phyloP scores from a whole-genome alignment of 1,139 yeast species.

The Komagataea norvegica region DNA sequence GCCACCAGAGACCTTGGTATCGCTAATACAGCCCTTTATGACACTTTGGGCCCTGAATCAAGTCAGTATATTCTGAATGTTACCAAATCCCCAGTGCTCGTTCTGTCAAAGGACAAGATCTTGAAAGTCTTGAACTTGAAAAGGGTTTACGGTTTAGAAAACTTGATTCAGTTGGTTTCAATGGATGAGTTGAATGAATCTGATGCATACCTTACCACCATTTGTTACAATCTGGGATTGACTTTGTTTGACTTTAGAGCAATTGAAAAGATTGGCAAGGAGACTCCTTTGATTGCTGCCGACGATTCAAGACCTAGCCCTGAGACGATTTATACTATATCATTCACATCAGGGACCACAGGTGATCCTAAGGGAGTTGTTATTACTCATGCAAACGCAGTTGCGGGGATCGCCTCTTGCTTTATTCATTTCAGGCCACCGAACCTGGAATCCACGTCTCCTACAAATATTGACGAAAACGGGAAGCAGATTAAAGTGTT shows the following conservation, averaged over 20 bases:
- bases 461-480: constrained; percentile 10
- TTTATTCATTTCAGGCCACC: constrained; percentile 12
- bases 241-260: constrained; percentile 38
- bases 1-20: constrained; percentile 50
- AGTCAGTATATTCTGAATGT: constrained; percentile 51
- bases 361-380: constrained; percentile 40
- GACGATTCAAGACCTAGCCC: constrained; percentile 42
- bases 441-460: constrained; percentile 5
- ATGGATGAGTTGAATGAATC: constrained; percentile 38
- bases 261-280: constrained; percentile 43
- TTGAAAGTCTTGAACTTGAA: constrained; percentile 35
- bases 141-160: constrained; percentile 19
- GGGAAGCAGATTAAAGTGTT: constrained; percentile 13
- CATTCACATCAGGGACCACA: constrained; percentile 42
- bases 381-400: constrained; percentile 33
- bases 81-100: constrained; percentile 53
- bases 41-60: constrained; percentile 56
- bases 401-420: constrained; percentile 27
- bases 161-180: constrained; percentile 29
- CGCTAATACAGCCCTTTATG: constrained; percentile 55
- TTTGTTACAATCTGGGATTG: constrained; percentile 28
- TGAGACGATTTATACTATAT: constrained; percentile 49
- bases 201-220: constrained; percentile 11
- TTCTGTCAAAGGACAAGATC: constrained; percentile 45
- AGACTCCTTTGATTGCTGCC: constrained; percentile 34